Evolutionary conservation across 345 rosid species (phyloP).

Genomic region (Xanthoceras sorbifolium): DNA sequence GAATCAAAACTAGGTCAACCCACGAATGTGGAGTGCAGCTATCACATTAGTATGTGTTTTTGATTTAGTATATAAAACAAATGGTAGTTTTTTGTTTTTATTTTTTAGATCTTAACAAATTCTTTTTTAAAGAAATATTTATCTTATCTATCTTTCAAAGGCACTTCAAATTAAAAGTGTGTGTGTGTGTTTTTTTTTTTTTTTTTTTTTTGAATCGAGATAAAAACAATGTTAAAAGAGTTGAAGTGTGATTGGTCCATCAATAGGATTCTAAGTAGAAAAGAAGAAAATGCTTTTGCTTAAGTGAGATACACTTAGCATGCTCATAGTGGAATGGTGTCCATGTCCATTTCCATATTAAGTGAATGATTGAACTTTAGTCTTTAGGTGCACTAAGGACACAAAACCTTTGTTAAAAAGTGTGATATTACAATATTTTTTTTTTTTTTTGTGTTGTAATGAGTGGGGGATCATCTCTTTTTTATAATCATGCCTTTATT

Average conservation of each 20-base stretch:
- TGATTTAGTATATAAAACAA: too few relatives aligned
- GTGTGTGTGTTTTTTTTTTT: too few relatives aligned
- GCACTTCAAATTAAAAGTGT: too few relatives aligned
- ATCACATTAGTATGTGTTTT: too few relatives aligned
- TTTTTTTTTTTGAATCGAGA: too few relatives aligned
- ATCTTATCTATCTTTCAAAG: too few relatives aligned
- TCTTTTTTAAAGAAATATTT: too few relatives aligned
- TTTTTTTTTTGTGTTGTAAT: slow-evolving; percentile 8
- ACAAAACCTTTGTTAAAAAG: slow-evolving; percentile 26
- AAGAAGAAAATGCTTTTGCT: slow-evolving; percentile 20
- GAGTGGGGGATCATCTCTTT: slow-evolving; percentile 19
- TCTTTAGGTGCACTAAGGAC: background rate
- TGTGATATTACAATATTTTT: background rate
- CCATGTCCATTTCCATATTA: slow-evolving; percentile 14
- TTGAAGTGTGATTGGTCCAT: background rate
- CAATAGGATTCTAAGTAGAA: background rate
- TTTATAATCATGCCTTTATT: slow-evolving; percentile 9
- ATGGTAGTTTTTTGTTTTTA: too few relatives aligned
- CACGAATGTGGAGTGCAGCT: too few relatives aligned
- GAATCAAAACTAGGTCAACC: too few relatives aligned
- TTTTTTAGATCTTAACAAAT: too few relatives aligned
- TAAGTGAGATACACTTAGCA: too few relatives aligned
- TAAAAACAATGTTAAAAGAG: background rate
- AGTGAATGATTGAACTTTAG: slow-evolving; percentile 12
- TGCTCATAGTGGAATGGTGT: background rate